phyloP scores from a whole-genome alignment of 2,329 filamentous ascomycete species.

The Fusarium duplospermum region DNA sequence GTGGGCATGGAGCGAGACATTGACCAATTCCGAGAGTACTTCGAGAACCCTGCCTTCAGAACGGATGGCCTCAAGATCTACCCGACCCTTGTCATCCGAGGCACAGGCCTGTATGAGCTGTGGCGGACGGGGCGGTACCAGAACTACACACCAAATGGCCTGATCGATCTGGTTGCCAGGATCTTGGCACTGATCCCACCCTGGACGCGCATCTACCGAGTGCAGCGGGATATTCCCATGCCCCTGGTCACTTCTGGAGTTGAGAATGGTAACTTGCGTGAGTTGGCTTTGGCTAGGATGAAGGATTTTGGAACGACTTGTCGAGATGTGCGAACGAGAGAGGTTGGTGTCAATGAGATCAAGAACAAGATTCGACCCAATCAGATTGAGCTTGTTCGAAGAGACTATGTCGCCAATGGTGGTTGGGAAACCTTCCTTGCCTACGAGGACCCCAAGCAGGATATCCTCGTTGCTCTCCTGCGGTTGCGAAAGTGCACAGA shows the following conservation, averaged over 20 bases:
- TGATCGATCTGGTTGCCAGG: constrained; percentile 95
- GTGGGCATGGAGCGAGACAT: constrained; percentile 98
- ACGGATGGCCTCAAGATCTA: constrained; percentile 99
- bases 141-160: constrained; percentile 97
- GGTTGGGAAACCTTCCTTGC: constrained; percentile 99
- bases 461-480: constrained; percentile 92
- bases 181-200: constrained; percentile 94
- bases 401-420: constrained; percentile 94
- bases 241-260: constrained; percentile 98
- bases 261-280: constrained; percentile 95
- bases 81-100: constrained; percentile 95
- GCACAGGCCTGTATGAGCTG: constrained; percentile 94
- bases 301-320: constrained; percentile 98
- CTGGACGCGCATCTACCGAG: constrained; percentile 98
- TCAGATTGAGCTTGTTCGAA: constrained; percentile 92
- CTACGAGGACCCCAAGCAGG: constrained; percentile 98
- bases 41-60: constrained; percentile 94
- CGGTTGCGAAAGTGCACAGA: constrained; percentile 90
- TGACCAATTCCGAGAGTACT: constrained; percentile 97
- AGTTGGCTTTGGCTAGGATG: constrained; percentile 95
- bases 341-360: constrained; percentile 98
- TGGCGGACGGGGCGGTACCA: constrained; percentile 98
- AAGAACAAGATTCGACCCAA: constrained; percentile 98
- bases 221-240: constrained; percentile 99
- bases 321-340: constrained; percentile 93